Evolutionary conservation across 176 grass and related monocot genomes (phyloP).

Genomic region (Guadua angustifolia): DNA sequence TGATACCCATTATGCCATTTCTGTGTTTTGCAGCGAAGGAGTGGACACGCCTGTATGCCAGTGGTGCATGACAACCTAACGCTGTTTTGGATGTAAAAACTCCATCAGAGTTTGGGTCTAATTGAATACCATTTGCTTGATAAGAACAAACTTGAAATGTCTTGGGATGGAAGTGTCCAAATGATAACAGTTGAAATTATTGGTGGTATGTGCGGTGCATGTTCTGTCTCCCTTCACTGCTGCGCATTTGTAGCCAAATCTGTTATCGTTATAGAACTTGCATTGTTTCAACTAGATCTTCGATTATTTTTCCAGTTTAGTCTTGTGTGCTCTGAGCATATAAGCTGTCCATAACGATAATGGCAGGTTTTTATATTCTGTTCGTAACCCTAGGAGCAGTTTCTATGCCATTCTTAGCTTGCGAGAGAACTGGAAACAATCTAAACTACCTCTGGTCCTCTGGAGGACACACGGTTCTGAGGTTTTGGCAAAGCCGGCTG

Average conservation of each 20-base stretch:
- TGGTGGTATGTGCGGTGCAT: slow-evolving; percentile 36
- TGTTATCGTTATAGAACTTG: not conserved
- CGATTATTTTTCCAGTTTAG: slow-evolving; percentile 1
- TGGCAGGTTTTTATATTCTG: not conserved
- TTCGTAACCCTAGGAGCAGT: not conserved
- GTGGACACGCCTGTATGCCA: slow-evolving; percentile 86
- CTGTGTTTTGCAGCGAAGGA: slow-evolving; percentile 69
- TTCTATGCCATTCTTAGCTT: not conserved
- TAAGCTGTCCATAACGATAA: not conserved
- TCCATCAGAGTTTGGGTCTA: not conserved
- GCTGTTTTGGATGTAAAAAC: slow-evolving; percentile 43
- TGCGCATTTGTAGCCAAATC: slow-evolving; percentile 11
- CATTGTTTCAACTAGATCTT: slow-evolving; percentile 1
- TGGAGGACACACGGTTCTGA: not conserved
- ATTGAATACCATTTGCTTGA: slow-evolving; percentile 38
- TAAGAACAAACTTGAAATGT: slow-evolving; percentile 32
- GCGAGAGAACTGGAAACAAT: not conserved
- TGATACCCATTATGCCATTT: not conserved
- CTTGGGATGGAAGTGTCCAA: slow-evolving; percentile 18
- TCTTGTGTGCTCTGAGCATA: not conserved
- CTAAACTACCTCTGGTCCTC: not conserved
- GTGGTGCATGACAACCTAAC: slow-evolving; percentile 53
- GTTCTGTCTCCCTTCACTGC: slow-evolving; percentile 26
- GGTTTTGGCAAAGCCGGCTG: not conserved
- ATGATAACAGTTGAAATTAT: slow-evolving; percentile 27